Base-by-base conservation (phyloP, 2,329 filamentous ascomycete species). In the Ceratocystiopsis minuta region DNA sequence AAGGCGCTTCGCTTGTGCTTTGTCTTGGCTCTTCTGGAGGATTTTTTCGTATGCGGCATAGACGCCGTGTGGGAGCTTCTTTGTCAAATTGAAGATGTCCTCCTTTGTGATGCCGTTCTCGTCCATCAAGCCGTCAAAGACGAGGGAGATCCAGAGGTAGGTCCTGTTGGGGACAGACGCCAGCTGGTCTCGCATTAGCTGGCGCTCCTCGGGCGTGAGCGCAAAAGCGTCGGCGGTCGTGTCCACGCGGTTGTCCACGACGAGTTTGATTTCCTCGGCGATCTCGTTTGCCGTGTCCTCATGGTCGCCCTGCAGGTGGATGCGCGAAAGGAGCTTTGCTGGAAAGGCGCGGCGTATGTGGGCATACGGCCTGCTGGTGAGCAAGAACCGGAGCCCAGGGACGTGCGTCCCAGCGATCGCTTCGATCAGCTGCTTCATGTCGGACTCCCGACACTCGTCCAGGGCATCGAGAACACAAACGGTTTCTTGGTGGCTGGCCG, bases 281-380 rank as follows among this genome's bases (percentile, higher is more conserved):
- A 33, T 33, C 15, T 33, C 11, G 32, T 33, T 51, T 3, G 50
- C 47, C 5, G 13, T 33, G 12, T 33, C 15, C 15, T 56, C 52
- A 16, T 16, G 36, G 3, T 55, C 52, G 2, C 55, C 60, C 28
- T 44, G 47, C 14, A 61, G 48, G 35, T 52, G 57, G 38, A 59
- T 57, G 14, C 1, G 56, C 15, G n/a, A 7, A 4, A 15, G 16
- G 43, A 3, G 16, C n/a, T 15, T 45, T 37, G 42, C 7, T 4
- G 13, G 5, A 12, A 60, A 58, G 7, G 40, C 41, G 0, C 31
- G 16, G 34, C 49, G 41, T 34, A 60, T 57, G 1, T 48, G 15
- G 6, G 44, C 40, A 40, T 59, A 58, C 16, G 58, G 58, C 1
- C 60, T 55, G 45, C 57, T 60, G 0, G 60, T 62, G 5, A 62